Percentiles rank a stretch among this genome's conserved stretches.
Evolutionary conservation across 495 filamentous ascomycete genomes (phyloP).

Genomic region (Cairneyella variabilis): DNA sequence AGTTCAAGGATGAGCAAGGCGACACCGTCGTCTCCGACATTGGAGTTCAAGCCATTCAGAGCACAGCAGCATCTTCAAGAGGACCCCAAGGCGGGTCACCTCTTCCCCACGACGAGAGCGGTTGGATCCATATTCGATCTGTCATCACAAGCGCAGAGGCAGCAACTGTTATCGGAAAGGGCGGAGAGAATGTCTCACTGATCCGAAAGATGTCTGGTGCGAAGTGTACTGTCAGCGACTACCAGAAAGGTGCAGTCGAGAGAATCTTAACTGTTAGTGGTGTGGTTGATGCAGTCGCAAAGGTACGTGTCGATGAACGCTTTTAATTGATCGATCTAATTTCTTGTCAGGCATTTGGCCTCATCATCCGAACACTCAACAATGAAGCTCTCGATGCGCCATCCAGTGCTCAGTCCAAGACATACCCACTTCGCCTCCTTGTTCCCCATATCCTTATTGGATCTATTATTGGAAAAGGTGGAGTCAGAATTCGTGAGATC

Average conservation of each 20-base stretch:
- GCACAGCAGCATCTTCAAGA: constrained; percentile 26
- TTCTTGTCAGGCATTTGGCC: constrained; percentile 75
- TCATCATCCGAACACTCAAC: constrained; percentile 97
- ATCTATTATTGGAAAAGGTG: constrained; percentile 96
- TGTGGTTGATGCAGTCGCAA: constrained; percentile 90
- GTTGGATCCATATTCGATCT: constrained; percentile 94
- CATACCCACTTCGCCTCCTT: constrained; percentile 91
- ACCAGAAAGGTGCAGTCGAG: constrained; percentile 92
- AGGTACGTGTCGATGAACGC: constrained; percentile 54
- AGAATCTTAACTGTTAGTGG: constrained; percentile 96
- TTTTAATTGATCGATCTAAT: constrained; percentile 17
- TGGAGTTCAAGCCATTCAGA: constrained; percentile 32
- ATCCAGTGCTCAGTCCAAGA: constrained; percentile 91
- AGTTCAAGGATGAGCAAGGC: constrained; percentile 55
- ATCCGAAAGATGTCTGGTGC: constrained; percentile 88
- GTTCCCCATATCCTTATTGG: constrained; percentile 97
- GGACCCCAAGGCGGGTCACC: constrained; percentile 11
- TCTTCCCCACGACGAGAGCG: constrained; percentile 70
- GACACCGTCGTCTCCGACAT: constrained; percentile 49
- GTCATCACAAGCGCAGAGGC: constrained; percentile 96
- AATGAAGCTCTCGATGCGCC: constrained; percentile 84
- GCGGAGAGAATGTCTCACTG: constrained; percentile 95
- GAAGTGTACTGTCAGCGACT: constrained; percentile 98
- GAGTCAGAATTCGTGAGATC: constrained; percentile 94
- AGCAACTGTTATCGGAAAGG: constrained; percentile 96